Evolutionary conservation across 495 filamentous ascomycete genomes (phyloP).

Genomic region (Friedmanniomyces endolithicus): DNA sequence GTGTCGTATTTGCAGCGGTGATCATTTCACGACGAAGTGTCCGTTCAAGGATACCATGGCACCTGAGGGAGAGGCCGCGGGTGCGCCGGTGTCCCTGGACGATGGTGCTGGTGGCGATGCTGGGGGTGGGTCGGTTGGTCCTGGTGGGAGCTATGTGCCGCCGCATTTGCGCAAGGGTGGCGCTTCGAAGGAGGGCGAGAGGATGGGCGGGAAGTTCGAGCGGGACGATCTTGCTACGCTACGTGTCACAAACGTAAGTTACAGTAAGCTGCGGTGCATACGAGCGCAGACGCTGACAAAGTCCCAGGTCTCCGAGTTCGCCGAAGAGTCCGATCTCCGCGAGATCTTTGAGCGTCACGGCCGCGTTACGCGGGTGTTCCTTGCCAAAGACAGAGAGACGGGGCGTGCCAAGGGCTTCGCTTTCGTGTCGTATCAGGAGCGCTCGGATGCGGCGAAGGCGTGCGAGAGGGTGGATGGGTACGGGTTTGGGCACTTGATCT

Average conservation of each 20-base stretch:
- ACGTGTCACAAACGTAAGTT: conserved; percentile 87
- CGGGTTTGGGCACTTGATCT: conserved; percentile 33
- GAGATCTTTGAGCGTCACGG: conserved; percentile 97
- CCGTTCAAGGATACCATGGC: conserved; percentile 77
- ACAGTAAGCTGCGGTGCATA: conserved; percentile 3
- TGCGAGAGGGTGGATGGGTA: conserved; percentile 96
- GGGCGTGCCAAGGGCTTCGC: conserved; percentile 93
- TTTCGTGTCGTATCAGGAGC: conserved; percentile 90
- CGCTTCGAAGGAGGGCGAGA: conserved; percentile 45
- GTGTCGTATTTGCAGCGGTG: conserved; percentile 94
- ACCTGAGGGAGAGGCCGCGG: conserved; percentile 50
- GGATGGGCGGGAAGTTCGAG: conserved; percentile 90
- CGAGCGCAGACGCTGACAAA: conserved; percentile 1
- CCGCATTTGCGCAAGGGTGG: conserved; percentile 77
- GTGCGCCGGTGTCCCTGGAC: conserved; percentile 41
- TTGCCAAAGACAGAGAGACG: conserved; percentile 94
- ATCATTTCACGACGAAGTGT: conserved; percentile 96
- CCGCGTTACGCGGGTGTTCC: conserved; percentile 89
- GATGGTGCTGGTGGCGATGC: conserved; percentile 39
- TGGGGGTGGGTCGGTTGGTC: conserved; percentile 37
- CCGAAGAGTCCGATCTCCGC: conserved; percentile 84
- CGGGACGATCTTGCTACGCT: conserved; percentile 92
- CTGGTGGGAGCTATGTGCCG: conserved; percentile 71
- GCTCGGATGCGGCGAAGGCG: conserved; percentile 74
- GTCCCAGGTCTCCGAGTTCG: conserved; percentile 82